Percentiles rank a stretch among this genome's conserved stretches.
Conservation (phyloP, 768 basidiomycete species). For the Cubamyces sp. region DNA sequence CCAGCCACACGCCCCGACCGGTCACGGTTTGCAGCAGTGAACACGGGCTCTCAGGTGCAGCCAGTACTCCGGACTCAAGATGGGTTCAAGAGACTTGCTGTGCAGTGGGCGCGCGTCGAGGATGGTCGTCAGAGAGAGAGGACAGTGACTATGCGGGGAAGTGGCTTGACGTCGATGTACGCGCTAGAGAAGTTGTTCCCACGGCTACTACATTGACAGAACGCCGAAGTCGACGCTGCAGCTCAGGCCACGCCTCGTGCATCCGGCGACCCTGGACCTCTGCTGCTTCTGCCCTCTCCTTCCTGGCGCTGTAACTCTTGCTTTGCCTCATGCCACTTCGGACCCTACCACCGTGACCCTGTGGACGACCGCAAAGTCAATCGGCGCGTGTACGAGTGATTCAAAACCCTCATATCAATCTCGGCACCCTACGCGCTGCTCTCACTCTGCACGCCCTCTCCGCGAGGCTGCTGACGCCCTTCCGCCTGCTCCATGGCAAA, state of each 20-base stretch:
- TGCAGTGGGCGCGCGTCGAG: background rate
- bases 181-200: constrained; percentile 10
- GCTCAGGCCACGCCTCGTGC: constrained; percentile 4
- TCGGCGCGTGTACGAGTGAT: background rate
- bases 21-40: background rate
- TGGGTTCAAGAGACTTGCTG: no score
- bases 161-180: constrained; percentile 8
- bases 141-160: background rate
- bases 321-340: background rate
- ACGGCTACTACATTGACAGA: background rate
- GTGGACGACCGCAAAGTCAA: background rate
- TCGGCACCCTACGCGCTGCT: background rate
- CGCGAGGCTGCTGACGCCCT: constrained; percentile 16
- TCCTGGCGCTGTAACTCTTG: background rate
- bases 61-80: no score
- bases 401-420: background rate
- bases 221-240: background rate
- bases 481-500: constrained; percentile 20
- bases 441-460: constrained; percentile 9
- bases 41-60: background rate
- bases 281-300: background rate
- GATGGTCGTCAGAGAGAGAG: background rate
- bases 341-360: background rate
- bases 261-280: background rate
- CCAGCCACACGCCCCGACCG: background rate